phyloP scores from a whole-genome alignment of 2,329 filamentous ascomycete species.

The Penicillium sp. region DNA sequence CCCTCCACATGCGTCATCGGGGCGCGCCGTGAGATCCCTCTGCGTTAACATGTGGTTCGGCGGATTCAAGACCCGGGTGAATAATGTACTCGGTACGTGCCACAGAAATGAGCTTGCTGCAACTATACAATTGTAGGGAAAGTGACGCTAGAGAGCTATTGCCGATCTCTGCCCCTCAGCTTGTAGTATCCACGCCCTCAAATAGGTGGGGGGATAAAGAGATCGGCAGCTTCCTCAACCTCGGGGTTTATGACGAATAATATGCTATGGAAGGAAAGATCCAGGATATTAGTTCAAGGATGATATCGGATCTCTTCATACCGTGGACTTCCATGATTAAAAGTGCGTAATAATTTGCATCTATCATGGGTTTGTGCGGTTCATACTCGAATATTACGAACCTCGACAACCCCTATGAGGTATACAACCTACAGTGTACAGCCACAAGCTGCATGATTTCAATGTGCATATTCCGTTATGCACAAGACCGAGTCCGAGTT shows the following conservation, averaged over 20 bases:
- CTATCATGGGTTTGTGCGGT: not conserved
- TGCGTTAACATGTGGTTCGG: slow-evolving; percentile 13
- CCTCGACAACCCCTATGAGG: not conserved
- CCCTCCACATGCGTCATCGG: slow-evolving; percentile 25
- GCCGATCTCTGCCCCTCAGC: not conserved
- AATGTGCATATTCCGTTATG: slow-evolving; percentile 4
- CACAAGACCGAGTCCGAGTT: slow-evolving; percentile 3
- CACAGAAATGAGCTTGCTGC: slow-evolving; percentile 7
- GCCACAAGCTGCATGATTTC: slow-evolving; percentile 6
- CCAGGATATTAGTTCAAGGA: slow-evolving; percentile 1
- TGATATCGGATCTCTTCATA: not conserved
- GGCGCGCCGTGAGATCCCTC: slow-evolving; percentile 9
- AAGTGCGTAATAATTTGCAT: not conserved
- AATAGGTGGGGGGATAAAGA: not conserved
- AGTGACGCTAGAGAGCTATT: not conserved
- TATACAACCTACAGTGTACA: not conserved
- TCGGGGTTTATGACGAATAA: slow-evolving; percentile 6
- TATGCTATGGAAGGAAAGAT: slow-evolving; percentile 14
- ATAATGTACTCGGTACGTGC: slow-evolving; percentile 4
- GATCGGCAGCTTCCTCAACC: not conserved
- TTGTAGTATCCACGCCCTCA: not conserved
- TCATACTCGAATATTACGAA: not conserved
- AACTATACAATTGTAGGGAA: not conserved
- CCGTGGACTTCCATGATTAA: not conserved
- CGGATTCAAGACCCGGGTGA: slow-evolving; percentile 10